phyloP scores from a whole-genome alignment of 2,329 filamentous ascomycete species.

The Shiraia bambusicola region DNA sequence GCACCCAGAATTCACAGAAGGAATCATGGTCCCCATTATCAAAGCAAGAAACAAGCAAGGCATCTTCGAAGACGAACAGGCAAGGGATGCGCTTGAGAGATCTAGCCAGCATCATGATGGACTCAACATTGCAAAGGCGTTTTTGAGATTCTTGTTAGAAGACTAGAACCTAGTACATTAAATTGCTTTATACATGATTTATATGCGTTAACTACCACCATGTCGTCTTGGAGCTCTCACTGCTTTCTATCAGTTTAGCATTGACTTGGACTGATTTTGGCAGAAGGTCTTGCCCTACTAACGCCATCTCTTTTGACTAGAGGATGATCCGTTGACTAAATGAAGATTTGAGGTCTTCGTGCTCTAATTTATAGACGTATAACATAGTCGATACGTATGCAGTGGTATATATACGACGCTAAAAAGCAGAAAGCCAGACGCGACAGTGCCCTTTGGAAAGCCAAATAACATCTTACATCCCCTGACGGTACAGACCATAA shows the following conservation, averaged over 20 bases:
- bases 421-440: no score
- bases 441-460: no score
- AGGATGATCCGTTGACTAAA: no score
- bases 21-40: conserved; percentile 71
- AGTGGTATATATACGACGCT: not conserved
- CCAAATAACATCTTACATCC: no score
- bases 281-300: no score
- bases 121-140: conserved; percentile 69
- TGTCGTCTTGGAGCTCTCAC: no score
- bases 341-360: not conserved
- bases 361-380: not conserved
- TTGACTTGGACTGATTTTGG: no score
- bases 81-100: conserved; percentile 66
- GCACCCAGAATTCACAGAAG: conserved; percentile 77
- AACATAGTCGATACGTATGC: not conserved
- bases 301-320: no score
- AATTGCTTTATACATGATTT: not conserved
- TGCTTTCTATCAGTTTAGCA: no score
- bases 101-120: conserved; percentile 74
- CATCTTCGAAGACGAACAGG: conserved; percentile 69
- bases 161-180: conserved; percentile 23
- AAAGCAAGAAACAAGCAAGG: conserved; percentile 64
- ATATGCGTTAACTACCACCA: no score
- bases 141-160: conserved; percentile 74
- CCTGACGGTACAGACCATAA: not conserved